phyloP scores from a whole-genome alignment of 495 filamentous ascomycete genomes.

The Recurvomyces mirabilis region DNA sequence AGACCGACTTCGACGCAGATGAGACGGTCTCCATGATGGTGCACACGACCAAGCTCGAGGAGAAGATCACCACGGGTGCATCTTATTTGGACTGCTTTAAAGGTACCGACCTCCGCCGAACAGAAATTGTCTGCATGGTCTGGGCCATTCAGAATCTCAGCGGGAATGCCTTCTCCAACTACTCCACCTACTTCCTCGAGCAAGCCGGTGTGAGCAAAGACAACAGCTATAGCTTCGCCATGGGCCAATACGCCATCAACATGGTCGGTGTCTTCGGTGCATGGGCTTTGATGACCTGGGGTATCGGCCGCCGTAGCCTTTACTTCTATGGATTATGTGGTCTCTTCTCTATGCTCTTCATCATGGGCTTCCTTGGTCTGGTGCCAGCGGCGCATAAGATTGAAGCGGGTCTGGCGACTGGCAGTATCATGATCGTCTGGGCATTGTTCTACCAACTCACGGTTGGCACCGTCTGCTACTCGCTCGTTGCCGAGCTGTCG shows the following conservation, averaged over 20 bases:
- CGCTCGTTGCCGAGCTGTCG: constrained; percentile 48
- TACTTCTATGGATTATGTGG: constrained; percentile 29
- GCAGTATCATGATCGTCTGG: constrained; percentile 42
- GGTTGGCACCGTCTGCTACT: constrained; percentile 50
- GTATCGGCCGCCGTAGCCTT: constrained; percentile 29
- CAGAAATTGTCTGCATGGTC: constrained; percentile 35
- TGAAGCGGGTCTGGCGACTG: constrained; percentile 33
- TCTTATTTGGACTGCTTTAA: constrained; percentile 32
- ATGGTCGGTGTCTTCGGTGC: constrained; percentile 30
- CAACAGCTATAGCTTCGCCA: constrained; percentile 27
- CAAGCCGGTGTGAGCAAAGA: constrained; percentile 46
- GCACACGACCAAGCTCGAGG: constrained; percentile 30
- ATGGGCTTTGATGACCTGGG: constrained; percentile 29
- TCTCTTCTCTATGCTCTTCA: constrained; percentile 28
- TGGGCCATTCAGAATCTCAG: constrained; percentile 78
- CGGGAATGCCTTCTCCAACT: constrained; percentile 71
- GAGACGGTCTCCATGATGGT: constrained; percentile 32
- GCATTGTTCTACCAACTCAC: constrained; percentile 46
- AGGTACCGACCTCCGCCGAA: constrained; percentile 29
- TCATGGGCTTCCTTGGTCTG: constrained; percentile 32
- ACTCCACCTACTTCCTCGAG: constrained; percentile 67
- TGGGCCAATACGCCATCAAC: constrained; percentile 34
- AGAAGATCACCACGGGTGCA: constrained; percentile 28
- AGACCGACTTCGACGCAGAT: constrained; percentile 30
- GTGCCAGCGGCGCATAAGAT: constrained; percentile 17